Evolutionary conservation across 495 filamentous ascomycete species (phyloP), one percentile per base, ranked within the genome.

Genomic region (Talaromyces thailandensis): DNA sequence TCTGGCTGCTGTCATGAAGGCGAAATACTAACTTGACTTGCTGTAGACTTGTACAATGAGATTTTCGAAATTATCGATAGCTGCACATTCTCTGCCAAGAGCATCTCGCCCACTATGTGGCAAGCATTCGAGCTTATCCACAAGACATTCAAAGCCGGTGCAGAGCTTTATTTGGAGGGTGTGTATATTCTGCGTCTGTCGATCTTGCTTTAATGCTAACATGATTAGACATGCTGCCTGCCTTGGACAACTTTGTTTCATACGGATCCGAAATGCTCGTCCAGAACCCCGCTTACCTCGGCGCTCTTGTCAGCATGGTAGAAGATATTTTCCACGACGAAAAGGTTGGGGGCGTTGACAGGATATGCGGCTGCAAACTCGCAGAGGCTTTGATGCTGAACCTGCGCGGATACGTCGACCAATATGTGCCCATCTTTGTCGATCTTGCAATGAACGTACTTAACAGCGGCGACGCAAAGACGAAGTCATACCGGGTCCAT

Each of bases 41-140:
- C n/a, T 37, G 25, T 64, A 85, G 89, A 98, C 75, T 78, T 98
- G 1, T 98, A 96, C 74, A 98, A 97, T 69, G 94, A 98, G 69
- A 84, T 97, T 12, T 98, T 98, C 68, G 94, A 98, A 74, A 98
- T 98, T 67, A 95, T 98, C 67, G 94, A 98, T 72, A 96, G 91
- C 80, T 98, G 95, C 77, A 98, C 95, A n/a, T 98, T 98, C 70
- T 88, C 94, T 16, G 92, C 94, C 37, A 98, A 98, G 77, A 82
- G 83, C 37, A 96, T 98, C 63, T 96, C 94, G 4, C 86, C 89
- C 24, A 96, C 88, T 32, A 98, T 98, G 94, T 98, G 94, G 94
- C 85, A 92, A 69, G 92, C 95, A 2, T 98, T 98, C 67, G 92
- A 93, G 74, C 85, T 98, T 29, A 94, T 98, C 63, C 95, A 98